Evolutionary conservation across 768 basidiomycete species (phyloP), one percentile per base, ranked within the genome.

Genomic region (Floccularia luteovirens): DNA sequence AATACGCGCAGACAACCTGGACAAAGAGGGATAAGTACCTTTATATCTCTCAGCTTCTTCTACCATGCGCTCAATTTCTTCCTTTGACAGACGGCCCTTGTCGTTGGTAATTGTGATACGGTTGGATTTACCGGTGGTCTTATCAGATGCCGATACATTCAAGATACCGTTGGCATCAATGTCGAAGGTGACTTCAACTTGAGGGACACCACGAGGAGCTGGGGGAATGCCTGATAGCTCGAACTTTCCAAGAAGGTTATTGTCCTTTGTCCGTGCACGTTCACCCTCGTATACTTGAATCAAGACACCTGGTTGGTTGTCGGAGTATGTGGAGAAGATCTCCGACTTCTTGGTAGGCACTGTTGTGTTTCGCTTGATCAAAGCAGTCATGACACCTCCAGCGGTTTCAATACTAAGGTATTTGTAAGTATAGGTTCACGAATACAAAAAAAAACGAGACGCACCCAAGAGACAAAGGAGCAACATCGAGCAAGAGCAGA

Each of bases 261-360:
- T 97, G 70, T 97, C 94, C 74, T 93, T 96, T 44, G 93, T 96
- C 57, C 91, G 88, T 23, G 92, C 90, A 73, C 93, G 90, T 63
- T 97, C 92, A 65, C 93, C 94, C 73, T 98, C 94, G 67, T 79
- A 96, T 25, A 97, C 93, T 61, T 96, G 92, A 62, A 98, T 96
- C 56, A 96, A 80, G 33, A 98, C 93, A 74, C 92, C 91, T 42
- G 93, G 92, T 61, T 97, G 92, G 72, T 98, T 96, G 73, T 96
- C 93, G 49, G 92, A 82, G 74, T 94, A 93, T 14, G 94, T 97
- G 27, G 93, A 97, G 79, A 97, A 96, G 56, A 85, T 90, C 70
- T 97, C 91, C 5, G 93, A 92, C 72, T 96, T 97, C 72, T 94
- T 96, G 53, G 93, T 96, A 20, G 94, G 94, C 49, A 98, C 90